These are phyloP conservation scores for Pichia manshurica DNA, from an alignment of 805 yeast genomes.

Conservation along the genomic window DNA sequence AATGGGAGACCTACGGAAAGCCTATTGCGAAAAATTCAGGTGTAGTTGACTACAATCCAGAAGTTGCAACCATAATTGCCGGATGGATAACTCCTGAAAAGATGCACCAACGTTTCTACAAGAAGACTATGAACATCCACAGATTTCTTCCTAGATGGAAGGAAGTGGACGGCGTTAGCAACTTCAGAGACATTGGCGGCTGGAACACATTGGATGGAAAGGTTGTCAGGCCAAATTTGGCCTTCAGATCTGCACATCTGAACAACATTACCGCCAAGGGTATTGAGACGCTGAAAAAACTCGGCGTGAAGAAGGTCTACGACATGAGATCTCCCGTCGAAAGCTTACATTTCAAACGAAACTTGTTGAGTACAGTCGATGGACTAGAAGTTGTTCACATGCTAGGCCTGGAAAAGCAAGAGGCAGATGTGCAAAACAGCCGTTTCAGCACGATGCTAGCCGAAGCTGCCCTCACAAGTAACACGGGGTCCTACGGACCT, in stretches of 20 bases:
- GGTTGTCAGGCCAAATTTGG: conserved; percentile 46
- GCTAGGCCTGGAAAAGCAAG: neutral
- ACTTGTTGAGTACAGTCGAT: neutral
- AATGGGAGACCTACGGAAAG: conserved; percentile 16
- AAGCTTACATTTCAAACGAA: conserved; percentile 19
- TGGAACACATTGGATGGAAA: conserved; percentile 41
- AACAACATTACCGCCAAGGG: conserved; percentile 50
- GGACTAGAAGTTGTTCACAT: neutral
- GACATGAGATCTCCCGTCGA: conserved; percentile 67
- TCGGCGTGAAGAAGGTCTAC: conserved; percentile 51
- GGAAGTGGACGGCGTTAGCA: conserved; percentile 57
- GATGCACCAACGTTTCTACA: conserved; percentile 50
- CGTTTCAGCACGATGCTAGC: neutral
- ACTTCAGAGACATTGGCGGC: conserved; percentile 81
- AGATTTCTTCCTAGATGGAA: conserved; percentile 50
- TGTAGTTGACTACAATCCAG: conserved; percentile 52
- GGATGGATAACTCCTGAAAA: conserved; percentile 38
- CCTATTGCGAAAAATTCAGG: conserved; percentile 30
- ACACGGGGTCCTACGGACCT: conserved; percentile 28
- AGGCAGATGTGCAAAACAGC: neutral
- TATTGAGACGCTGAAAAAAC: conserved; percentile 30
- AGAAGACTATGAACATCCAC: conserved; percentile 32
- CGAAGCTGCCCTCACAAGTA: neutral
- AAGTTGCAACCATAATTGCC: conserved; percentile 44
- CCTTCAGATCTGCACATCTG: conserved; percentile 63